Base-by-base conservation (phyloP, 1,284 basidiomycete species). In the Wallemia mellicola region DNA sequence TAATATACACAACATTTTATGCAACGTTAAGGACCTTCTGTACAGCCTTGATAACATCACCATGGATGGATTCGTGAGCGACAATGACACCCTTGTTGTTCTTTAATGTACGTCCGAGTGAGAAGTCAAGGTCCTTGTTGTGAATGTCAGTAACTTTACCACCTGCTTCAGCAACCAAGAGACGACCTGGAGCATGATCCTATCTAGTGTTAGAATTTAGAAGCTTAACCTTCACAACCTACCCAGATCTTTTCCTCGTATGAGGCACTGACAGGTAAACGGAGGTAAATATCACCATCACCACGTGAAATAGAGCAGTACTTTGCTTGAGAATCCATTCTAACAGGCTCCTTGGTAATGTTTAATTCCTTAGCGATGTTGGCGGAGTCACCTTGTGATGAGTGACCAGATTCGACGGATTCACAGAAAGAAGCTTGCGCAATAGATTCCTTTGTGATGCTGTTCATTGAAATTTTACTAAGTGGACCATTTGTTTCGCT, bases 241-340 rank as follows among this genome's bases (percentile, higher is more conserved):
- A 81, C 80, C 87, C 86, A 94, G 54, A 94, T 89, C 71, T 91
- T 92, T 69, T 92, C 88, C 62, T 74, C 69, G 68, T 91, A 92
- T 15, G 78, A 79, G 19, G 79, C 77, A 17, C 82, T 80, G 5
- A 74, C 70, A 60, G 94, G 94, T 73, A 95, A 83, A 26, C 92
- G 77, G 59, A 98, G 73, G 71, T 99, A 98, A 32, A 82, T 79
- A 15, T 82, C 81, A 1, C 88, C 88, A 62, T 94, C 86, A 0
- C 89, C 88, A 54, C 91, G 74, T 1, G 82, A 80, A 19, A 96
- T 78, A 65, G 81, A 82, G 28, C 83, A 81, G 66, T 98, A 98
- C 72, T 98, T 98, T 7, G 89, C 89, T 71, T 96, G 92, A 68
- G 84, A 88, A 70, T 98, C 94, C 88, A 98, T 95, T 27, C 87